Evolutionary conservation across 495 filamentous ascomycete genomes (phyloP), one percentile per base, ranked within the genome.

Genomic region (Penicillium turbatum): DNA sequence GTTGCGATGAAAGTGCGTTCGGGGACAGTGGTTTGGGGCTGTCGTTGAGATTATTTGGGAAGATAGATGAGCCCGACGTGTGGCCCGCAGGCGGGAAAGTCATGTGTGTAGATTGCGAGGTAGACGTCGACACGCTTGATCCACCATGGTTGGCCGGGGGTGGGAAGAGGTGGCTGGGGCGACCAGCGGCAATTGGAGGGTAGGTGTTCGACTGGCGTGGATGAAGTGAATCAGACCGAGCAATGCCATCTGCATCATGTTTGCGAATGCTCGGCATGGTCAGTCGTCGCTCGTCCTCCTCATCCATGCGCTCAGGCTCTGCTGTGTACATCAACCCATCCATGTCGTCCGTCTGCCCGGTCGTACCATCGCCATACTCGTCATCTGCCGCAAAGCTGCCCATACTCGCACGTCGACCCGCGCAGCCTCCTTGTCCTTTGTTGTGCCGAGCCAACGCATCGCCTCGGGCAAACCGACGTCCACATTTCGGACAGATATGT

Each of bases 351-450:
- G 35, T 84, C 57, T 21, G 21, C 11, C 51, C 50, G 58, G 55
- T 35, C 59, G 27, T 49, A 30, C 64, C 63, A 31, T 86, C 87
- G 1, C 78, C 79, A 42, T 81, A 82, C 44, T 90, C 86, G 40
- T 92, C 92, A 40, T 95, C 90, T 12, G 83, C 83, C 5, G 79
- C 85, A 65, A 91, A 93, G 66, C 90, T 86, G 21, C 88, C 87
- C 80, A 92, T 86, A 64, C 89, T 97, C 21, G 87, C 81, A 52
- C 93, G 76, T 41, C 93, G 82, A 39, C 93, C 93, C 19, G 95
- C 93, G 66, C 93, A 99, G 29, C 93, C 93, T 27, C 92, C 93
- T 57, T 92, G 89, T 17, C 95, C 93, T 70, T 97, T 97, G 62
- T 88, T 93, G 66, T 99, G 93, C 41, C 93, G 82, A 27, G 93